A percentile compares a stretch with the other conserved stretches of the same genome.
Evolutionary conservation across 805 yeast genomes (phyloP).

Genomic region (Barnettozyma siamensis): DNA sequence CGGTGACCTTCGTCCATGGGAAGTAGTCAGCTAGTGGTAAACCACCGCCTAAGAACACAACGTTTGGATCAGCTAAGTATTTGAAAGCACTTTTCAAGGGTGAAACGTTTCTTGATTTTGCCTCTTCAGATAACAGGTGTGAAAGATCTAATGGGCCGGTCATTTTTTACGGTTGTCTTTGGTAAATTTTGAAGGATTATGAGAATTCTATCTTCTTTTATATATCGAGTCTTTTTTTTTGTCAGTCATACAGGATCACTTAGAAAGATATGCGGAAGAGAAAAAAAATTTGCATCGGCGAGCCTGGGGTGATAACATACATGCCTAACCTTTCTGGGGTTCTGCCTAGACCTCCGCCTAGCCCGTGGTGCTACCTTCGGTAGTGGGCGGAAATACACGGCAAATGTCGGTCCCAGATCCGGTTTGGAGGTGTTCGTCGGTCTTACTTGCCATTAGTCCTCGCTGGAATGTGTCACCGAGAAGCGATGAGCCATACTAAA

Average conservation of each 20-base stretch:
- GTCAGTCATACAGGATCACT: background rate
- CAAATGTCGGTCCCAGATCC: background rate
- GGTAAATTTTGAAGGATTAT: too few relatives aligned
- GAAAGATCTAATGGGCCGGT: conserved; percentile 62
- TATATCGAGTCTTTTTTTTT: too few relatives aligned
- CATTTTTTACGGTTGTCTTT: conserved; percentile 9
- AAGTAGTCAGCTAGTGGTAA: conserved; percentile 86
- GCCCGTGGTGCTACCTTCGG: too few relatives aligned
- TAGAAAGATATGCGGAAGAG: too few relatives aligned
- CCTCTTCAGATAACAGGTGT: conserved; percentile 72
- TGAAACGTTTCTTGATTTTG: conserved; percentile 69
- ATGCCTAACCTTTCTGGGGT: background rate
- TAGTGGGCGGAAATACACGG: background rate
- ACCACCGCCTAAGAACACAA: conserved; percentile 93
- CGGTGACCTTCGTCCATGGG: conserved; percentile 77
- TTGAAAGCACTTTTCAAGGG: conserved; percentile 81
- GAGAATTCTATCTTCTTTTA: background rate
- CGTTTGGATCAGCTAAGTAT: conserved; percentile 64
- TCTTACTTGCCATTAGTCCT: background rate
- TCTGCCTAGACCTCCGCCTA: background rate
- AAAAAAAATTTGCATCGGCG: too few relatives aligned
- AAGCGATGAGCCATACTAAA: too few relatives aligned
- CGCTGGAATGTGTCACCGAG: conserved; percentile 2
- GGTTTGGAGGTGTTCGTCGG: background rate
- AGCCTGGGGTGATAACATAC: background rate